These are phyloP conservation scores for Emmonsiellopsis sp. DNA, from an alignment of 2,329 filamentous ascomycete genomes.

Conservation along the genomic window DNA sequence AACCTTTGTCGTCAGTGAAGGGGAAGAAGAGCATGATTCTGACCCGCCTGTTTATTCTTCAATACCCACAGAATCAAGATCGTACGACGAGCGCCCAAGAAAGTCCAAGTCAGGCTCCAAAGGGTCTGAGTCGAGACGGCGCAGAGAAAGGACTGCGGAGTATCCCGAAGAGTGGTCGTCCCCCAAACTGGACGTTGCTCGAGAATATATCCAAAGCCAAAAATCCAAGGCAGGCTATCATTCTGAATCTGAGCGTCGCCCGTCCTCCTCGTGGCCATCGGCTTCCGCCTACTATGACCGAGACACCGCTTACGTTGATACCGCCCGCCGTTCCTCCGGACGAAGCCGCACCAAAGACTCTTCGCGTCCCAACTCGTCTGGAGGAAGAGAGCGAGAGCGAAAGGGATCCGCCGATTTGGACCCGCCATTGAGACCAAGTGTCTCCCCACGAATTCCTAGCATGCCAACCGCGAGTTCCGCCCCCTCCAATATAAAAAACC, in stretches of 20 bases:
- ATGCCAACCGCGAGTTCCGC: conserved; percentile 28
- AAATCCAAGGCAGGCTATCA: conserved; percentile 12
- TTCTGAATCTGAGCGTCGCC: conserved; percentile 15
- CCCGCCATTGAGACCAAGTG: conserved; percentile 23
- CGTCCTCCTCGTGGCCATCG: conserved; percentile 23
- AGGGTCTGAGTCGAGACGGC: conserved; percentile 14
- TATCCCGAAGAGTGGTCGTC: conserved; percentile 19
- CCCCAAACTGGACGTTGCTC: conserved; percentile 26
- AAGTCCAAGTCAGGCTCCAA: conserved; percentile 17
- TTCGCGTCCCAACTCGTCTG: conserved; percentile 6
- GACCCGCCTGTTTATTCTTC: conserved; percentile 18
- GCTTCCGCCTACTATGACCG: conserved; percentile 21
- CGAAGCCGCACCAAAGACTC: conserved; percentile 18
- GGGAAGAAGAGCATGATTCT: conserved; percentile 29
- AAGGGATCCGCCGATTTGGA: conserved; percentile 20
- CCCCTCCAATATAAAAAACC: conserved; percentile 21
- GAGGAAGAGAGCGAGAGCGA: conserved; percentile 8
- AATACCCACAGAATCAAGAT: conserved; percentile 6
- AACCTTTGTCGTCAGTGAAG: conserved; percentile 18
- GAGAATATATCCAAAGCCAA: conserved; percentile 32
- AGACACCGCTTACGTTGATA: conserved; percentile 21
- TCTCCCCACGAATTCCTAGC: conserved; percentile 22
- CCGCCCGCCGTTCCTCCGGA: conserved; percentile 21
- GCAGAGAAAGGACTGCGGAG: conserved; percentile 17
- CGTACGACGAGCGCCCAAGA: background rate